Percentiles rank a stretch among this genome's conserved stretches.
These are phyloP conservation scores for Punica granatum DNA, from an alignment of 345 rosid genomes.

Conservation along the genomic window DNA sequence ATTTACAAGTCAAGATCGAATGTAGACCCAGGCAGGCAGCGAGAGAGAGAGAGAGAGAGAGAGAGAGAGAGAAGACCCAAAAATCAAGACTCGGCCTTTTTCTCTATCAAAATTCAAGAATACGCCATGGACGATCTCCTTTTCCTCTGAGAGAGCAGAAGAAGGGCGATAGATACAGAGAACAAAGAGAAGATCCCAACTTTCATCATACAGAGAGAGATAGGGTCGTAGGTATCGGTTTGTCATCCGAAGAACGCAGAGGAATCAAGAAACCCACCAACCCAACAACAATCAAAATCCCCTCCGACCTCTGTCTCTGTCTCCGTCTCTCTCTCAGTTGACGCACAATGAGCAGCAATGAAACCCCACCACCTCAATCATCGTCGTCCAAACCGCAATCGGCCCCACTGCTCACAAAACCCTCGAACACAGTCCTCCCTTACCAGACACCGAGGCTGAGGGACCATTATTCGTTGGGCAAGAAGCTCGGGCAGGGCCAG, in stretches of 20 bases:
- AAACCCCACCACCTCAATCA: slow-evolving; percentile 10
- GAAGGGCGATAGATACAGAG: background rate
- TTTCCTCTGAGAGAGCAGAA: background rate
- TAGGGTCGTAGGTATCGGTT: background rate
- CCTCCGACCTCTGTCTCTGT: background rate
- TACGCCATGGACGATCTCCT: background rate
- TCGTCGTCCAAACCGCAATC: slow-evolving; percentile 1
- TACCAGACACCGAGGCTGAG: slow-evolving; percentile 73
- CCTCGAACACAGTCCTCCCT: slow-evolving; percentile 58
- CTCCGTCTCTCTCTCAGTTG: background rate
- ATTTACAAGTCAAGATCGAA: background rate
- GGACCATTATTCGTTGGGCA: slow-evolving; percentile 73
- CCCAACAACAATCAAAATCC: background rate
- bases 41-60: background rate
- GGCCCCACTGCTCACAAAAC: slow-evolving; percentile 22
- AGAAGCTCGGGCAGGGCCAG: slow-evolving; percentile 92
- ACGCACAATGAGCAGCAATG: slow-evolving; percentile 5
- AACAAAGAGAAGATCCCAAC: background rate
- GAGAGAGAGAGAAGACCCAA: background rate
- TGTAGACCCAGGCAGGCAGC: background rate
- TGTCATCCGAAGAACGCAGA: background rate
- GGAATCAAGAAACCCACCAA: slow-evolving; percentile 1
- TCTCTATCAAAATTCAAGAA: background rate
- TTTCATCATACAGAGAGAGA: background rate
- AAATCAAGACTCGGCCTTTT: background rate